Conservation (phyloP, 352 stramenopile species). For the Elongisporangium anandrum region DNA sequence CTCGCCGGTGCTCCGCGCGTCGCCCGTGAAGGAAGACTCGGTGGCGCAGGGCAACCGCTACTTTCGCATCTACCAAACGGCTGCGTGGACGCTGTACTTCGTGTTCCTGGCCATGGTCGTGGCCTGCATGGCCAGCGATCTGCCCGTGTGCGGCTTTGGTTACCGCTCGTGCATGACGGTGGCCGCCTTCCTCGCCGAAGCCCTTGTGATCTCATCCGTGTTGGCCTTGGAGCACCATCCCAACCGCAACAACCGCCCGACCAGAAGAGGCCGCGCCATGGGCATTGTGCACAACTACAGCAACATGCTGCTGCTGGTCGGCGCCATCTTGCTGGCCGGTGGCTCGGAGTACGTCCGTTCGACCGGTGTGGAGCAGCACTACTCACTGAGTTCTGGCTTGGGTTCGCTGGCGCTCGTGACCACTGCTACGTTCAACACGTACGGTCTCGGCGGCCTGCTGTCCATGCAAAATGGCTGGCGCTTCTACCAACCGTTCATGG, state of each 20-base stretch:
- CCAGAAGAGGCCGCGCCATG: slow-evolving; percentile 43
- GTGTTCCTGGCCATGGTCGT: slow-evolving; percentile 43
- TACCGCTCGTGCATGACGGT: slow-evolving; percentile 52
- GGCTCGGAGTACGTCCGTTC: slow-evolving; percentile 55
- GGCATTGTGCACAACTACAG: slow-evolving; percentile 84
- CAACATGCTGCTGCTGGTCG: slow-evolving; percentile 78
- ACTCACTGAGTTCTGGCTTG: slow-evolving; percentile 51
- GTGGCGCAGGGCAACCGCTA: slow-evolving; percentile 42
- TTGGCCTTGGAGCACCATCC: slow-evolving; percentile 51
- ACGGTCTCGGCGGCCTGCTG: slow-evolving; percentile 69
- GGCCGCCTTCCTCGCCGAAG: slow-evolving; percentile 63
- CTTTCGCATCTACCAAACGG: slow-evolving; percentile 66
- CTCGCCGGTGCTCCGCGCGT: slow-evolving; percentile 13
- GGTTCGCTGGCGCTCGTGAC: slow-evolving; percentile 65
- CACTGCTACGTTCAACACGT: slow-evolving; percentile 81
- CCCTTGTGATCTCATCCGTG: slow-evolving; percentile 77
- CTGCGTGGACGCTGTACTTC: slow-evolving; percentile 53
- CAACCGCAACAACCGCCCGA: slow-evolving; percentile 20
- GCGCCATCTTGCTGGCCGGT: slow-evolving; percentile 53
- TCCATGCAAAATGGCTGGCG: slow-evolving; percentile 73
- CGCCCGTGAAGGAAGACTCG: slow-evolving; percentile 20
- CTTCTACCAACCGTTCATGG: slow-evolving; percentile 82
- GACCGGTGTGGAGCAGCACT: slow-evolving; percentile 23
- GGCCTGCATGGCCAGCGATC: slow-evolving; percentile 19
- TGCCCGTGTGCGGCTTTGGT: slow-evolving; percentile 37